phyloP scores from a whole-genome alignment of 192 early-diverging fungal species.

The Umbelopsis ramanniana region DNA sequence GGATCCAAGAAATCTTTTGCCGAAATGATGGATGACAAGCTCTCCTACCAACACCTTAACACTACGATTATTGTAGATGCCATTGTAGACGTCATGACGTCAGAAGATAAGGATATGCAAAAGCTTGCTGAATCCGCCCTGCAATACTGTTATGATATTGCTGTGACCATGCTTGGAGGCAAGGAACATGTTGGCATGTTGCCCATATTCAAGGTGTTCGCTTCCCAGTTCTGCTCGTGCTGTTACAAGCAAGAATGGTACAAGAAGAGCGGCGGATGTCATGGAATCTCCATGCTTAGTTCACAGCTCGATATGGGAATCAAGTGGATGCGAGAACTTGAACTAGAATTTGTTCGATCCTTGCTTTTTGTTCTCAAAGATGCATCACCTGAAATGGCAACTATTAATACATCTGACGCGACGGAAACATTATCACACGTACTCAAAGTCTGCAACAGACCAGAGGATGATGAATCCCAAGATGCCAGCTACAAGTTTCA shows the following conservation, averaged over 20 bases:
- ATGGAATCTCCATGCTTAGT: slow-evolving; percentile 84
- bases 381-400: slow-evolving; percentile 75
- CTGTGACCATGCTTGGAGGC: slow-evolving; percentile 55
- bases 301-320: slow-evolving; percentile 83
- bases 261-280: slow-evolving; percentile 88
- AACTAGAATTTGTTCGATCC: slow-evolving; percentile 92
- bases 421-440: slow-evolving; percentile 75
- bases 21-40: slow-evolving; percentile 53
- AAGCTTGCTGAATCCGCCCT: slow-evolving; percentile 70
- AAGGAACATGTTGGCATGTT: slow-evolving; percentile 67
- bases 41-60: slow-evolving; percentile 53
- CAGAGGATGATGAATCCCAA: slow-evolving; percentile 54
- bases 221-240: slow-evolving; percentile 84
- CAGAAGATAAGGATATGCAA: slow-evolving; percentile 62
- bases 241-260: slow-evolving; percentile 92
- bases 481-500: slow-evolving; percentile 72
- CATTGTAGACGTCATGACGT: slow-evolving; percentile 77
- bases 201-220: slow-evolving; percentile 77
- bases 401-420: slow-evolving; percentile 73
- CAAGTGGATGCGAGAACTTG: slow-evolving; percentile 92
- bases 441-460: slow-evolving; percentile 69
- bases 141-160: slow-evolving; percentile 65
- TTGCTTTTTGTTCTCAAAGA: slow-evolving; percentile 96
- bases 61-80: slow-evolving; percentile 78
- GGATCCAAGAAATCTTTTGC: slow-evolving; percentile 46